Base-by-base conservation (phyloP, 2,329 filamentous ascomycete genomes). In the Aspergillus glaucus region DNA sequence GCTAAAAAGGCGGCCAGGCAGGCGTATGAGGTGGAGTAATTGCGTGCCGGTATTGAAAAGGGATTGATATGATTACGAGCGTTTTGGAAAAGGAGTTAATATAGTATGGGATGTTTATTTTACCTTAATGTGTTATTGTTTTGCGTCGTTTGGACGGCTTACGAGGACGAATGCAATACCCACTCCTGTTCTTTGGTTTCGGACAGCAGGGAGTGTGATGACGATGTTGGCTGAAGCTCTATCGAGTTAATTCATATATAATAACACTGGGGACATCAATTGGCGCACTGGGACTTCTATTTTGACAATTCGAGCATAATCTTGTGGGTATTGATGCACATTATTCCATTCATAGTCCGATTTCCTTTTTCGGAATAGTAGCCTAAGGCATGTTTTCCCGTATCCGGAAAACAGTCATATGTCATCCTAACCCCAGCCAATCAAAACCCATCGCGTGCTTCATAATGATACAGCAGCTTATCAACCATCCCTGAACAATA, bases 1-100 rank as follows among this genome's bases (percentile, higher is more conserved):
- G 59, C 63, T 7, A 53, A 56, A 37, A 65, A 62, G 49, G 60
- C 63, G 8, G 55, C 61, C 17, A 60, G 51, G 22, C 43, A 60
- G 22, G 39, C 53, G 2, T 62, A 54, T 15, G 52, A 59, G 19
- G 37, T 42, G 30, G 43, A 48, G 10, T 37, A 37, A 43, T 21
- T 49, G 6, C 14, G 15, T 15, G 15, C 15, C 15, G 15, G 15
- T 1, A 15, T 15, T 15, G 15, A 15, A 15, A 15, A 15, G 15
- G 15, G 15, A 15, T 15, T 15, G 15, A 15, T 15, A 15, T 15
- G 15, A 15, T 15, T 15, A 15, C 15, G 15, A 15, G 15, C 1
- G 15, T 15, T 15, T 15, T 15, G 15, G 15, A 15, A 15, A 15
- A 15, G 15, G 15, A 15, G 15, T 15, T 15, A 15, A 15, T 26